These are phyloP conservation scores for baker's yeast (Saccharomyces cerevisiae) DNA, from an alignment of 805 yeast species.

Conservation along the genomic window DNA sequence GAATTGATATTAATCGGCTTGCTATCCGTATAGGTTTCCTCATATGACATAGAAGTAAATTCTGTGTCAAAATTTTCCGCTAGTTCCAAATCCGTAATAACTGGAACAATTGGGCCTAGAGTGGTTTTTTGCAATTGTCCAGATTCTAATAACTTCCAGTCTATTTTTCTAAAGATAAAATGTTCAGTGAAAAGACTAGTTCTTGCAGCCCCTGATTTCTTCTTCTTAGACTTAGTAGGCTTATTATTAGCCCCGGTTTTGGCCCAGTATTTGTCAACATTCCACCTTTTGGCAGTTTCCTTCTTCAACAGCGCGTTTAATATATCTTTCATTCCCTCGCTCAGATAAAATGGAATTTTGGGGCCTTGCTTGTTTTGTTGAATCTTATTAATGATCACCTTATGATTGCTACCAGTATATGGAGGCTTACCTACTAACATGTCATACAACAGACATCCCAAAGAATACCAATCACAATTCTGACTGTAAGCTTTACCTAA, in stretches of 20 bases:
- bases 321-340: conserved; percentile 74
- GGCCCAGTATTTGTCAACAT: conserved; percentile 48
- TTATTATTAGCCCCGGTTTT: conserved; percentile 8
- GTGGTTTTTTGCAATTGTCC: conserved; percentile 38
- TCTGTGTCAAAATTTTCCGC: conserved; percentile 82
- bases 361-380: conserved; percentile 46
- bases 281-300: conserved; percentile 58
- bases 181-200: conserved; percentile 45
- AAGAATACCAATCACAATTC: conserved; percentile 86
- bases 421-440: conserved; percentile 84
- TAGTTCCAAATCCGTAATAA: conserved; percentile 67
- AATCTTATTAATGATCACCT: conserved; percentile 67
- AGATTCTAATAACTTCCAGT: conserved; percentile 53
- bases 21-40: conserved; percentile 18
- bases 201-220: conserved; percentile 25
- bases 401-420: conserved; percentile 74
- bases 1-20: conserved; percentile 1
- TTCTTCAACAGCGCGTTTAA: conserved; percentile 57
- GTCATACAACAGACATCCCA: conserved; percentile 76
- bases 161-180: conserved; percentile 65
- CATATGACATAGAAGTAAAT: conserved; percentile 61
- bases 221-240: conserved; percentile 14
- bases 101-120: conserved; percentile 74
- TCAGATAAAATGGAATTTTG: conserved; percentile 66
- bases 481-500: conserved; percentile 70